Base-by-base conservation (phyloP, 345 rosid species). In the Chamaenerion angustifolium region DNA sequence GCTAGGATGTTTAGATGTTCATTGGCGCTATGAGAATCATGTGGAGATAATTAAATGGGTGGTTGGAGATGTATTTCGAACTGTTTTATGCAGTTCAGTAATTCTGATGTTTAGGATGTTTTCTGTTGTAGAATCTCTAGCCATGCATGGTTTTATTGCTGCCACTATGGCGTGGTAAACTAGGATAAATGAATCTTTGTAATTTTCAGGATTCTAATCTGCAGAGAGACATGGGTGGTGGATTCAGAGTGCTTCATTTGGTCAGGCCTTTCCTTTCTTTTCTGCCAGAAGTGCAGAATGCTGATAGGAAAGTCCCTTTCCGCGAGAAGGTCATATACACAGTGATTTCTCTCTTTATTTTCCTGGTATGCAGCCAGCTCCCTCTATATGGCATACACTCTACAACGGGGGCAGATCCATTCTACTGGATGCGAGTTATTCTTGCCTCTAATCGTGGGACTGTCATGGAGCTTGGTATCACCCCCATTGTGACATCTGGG, bases 241-340 rank as follows among this genome's bases (percentile, higher is more conserved):
- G 89, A 37, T 82, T 82, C 42, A 67, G 89, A 63, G 83, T 82
- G 14, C 77, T 82, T 52, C 89, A 82, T 71, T 72, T 82, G 55
- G 89, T 82, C 27, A 62, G 85, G 65, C 89, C 89, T 3, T 82
- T 82, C 42, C 81, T 82, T 42, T 64, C 89, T 1, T 74, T 82
- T 67, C 69, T 79, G 47, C 89, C 89, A 7, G 85, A 82, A 49
- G 89, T 82, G n/a, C 89, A 82, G 70, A 78, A 72, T 42, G 89
- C 85, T 40, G 89, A 82, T 48, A 70, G 85, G 63, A 82, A 82
- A 63, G 66, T 82, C 25, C 89, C 89, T 4, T 82, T 79, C 45
- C 73, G 89, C n/a, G 89, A 82, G 85, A 82, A 82, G 69, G 89
- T 82, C 35, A 82, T 82, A 21, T 82, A 82, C 68, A 82, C 89